Conservation (phyloP, 2,329 filamentous ascomycete genomes). For the Colletotrichum somersetense region DNA sequence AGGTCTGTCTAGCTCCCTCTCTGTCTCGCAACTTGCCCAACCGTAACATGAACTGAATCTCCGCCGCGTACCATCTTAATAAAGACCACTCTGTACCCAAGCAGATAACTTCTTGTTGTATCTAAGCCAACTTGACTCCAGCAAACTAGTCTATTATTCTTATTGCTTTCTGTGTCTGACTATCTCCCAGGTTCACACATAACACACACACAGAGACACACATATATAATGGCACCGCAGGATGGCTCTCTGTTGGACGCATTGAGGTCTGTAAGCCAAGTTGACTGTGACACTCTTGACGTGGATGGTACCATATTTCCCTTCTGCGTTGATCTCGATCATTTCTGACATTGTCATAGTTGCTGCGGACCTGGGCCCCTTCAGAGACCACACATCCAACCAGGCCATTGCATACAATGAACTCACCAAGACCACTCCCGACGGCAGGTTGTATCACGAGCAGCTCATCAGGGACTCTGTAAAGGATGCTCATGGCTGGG, state of each 20-base stretch:
- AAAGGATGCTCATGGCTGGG: conserved; percentile 42
- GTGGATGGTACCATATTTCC: conserved; percentile 45
- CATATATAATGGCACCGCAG: conserved; percentile 2
- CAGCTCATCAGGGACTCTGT: conserved; percentile 48
- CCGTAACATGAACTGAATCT: neutral
- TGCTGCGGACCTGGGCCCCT: conserved; percentile 49
- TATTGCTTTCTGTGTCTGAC: neutral
- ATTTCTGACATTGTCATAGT: conserved; percentile 45
- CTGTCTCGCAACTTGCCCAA: neutral
- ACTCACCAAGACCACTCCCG: conserved; percentile 45
- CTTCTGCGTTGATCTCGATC: neutral
- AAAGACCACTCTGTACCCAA: neutral
- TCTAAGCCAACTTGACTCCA: neutral
- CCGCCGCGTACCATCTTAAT: neutral
- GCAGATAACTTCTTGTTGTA: neutral
- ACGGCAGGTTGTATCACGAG: conserved; percentile 47
- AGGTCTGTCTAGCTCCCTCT: neutral
- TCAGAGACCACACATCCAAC: conserved; percentile 54
- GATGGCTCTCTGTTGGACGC: conserved; percentile 34
- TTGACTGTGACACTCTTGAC: conserved; percentile 55
- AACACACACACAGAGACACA: too few species aligned
- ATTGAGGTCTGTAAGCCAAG: conserved; percentile 42
- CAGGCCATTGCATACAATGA: conserved; percentile 53
- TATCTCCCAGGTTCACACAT: neutral
- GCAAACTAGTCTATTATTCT: neutral